Evolutionary conservation across 345 rosid species (phyloP), one percentile per base, ranked within the genome.

Genomic region (Arabidopsis suecica): DNA sequence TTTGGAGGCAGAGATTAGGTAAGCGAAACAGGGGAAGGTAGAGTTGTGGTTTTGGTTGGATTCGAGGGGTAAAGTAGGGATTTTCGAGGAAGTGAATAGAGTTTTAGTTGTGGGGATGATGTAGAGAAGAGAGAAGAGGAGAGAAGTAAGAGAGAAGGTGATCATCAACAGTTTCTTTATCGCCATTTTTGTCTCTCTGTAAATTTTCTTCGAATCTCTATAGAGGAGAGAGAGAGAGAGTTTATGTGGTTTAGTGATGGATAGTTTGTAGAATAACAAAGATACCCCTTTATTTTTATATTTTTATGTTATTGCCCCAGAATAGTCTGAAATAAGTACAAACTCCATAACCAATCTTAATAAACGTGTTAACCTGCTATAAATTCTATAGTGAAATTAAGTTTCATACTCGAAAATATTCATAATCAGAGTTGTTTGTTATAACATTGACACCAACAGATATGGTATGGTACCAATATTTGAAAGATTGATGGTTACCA

Each of bases 1-100:
- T 65, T 63, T 87, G 0, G 98, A 91, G 36, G 96, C 95, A 2
- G 94, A 91, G 61, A 94, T 82, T 48, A 94, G 73, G 90, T 91
- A 91, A 2, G 97, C 96, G 67, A 94, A 93, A 9, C 86, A 3
- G 89, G 96, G 79, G 85, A 88, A 5, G 84, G 79, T 69, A 68
- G 68, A 69, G 69, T 71, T 85, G 78, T 54, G 10, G 65, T 73
- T 84, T 40, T 69, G 79, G 9, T 25, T 49, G 13, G 72, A 61
- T 79, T 71, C 80, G 3, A 83, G 64, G 80, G 80, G 79, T 58
- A 71, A 30, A 68, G 69, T 59, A 13, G 88, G 90, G 22, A 23
- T 49, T 66, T 69, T 86, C 62, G 83, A 76, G 18, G 61, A 77
- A 45, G 84, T 7, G 32, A 78, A 66, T 34, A 88, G 87, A 22